Percentiles rank a stretch among this genome's conserved stretches.
Evolutionary conservation across 148 eudicot species (phyloP).

Genomic region (Nepenthes gracilis): DNA sequence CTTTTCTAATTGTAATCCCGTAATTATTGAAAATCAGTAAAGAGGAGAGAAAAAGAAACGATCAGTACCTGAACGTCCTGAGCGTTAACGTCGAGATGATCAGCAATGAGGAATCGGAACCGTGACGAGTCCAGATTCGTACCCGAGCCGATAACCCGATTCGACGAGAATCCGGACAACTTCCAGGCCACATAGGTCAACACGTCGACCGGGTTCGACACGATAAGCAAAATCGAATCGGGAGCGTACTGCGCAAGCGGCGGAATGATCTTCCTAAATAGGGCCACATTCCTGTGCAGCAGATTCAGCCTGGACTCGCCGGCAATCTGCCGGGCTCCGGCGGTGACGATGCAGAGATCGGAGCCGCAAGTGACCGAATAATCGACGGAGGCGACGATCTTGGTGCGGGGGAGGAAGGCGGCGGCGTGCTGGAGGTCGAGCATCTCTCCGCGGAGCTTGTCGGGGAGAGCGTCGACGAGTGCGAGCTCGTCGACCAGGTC

Average conservation of each 20-base stretch:
- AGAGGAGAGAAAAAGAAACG: neutral
- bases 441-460: slow-evolving; percentile 84
- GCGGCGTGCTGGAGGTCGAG: slow-evolving; percentile 93
- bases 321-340: slow-evolving; percentile 72
- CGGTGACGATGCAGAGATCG: slow-evolving; percentile 79
- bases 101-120: slow-evolving; percentile 78
- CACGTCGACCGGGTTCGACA: slow-evolving; percentile 86
- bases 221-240: slow-evolving; percentile 44
- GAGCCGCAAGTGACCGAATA: slow-evolving; percentile 45
- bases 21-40: neutral
- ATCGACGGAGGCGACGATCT: slow-evolving; percentile 58
- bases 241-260: slow-evolving; percentile 54
- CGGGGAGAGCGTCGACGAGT: slow-evolving; percentile 65
- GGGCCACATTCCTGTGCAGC: slow-evolving; percentile 52
- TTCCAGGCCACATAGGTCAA: slow-evolving; percentile 85
- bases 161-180: slow-evolving; percentile 70
- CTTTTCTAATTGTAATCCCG: no score
- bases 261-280: slow-evolving; percentile 55
- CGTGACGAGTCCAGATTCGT: slow-evolving; percentile 80
- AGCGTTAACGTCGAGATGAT: slow-evolving; percentile 87
- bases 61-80: slow-evolving; percentile 43
- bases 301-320: slow-evolving; percentile 84
- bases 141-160: slow-evolving; percentile 91
- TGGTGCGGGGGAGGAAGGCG: slow-evolving; percentile 85
- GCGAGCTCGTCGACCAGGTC: slow-evolving; percentile 74